A percentile compares a stretch with the other conserved stretches of the same genome.
Conservation (phyloP, 2,329 filamentous ascomycete genomes). For the Ambrosiella cleistominuta region DNA sequence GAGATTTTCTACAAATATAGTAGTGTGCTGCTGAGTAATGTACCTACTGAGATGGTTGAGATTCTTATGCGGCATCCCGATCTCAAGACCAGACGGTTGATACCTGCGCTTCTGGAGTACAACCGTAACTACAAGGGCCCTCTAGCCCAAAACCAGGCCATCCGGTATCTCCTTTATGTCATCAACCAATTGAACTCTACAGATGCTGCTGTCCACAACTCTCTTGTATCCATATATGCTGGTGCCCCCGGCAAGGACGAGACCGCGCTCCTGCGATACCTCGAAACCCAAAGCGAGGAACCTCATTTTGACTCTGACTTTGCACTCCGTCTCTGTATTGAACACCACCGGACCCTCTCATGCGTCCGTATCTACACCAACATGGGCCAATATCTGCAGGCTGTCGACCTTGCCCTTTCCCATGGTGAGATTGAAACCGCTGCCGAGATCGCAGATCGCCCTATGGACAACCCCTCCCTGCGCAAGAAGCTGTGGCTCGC, state of each 20-base stretch:
- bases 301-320: constrained; percentile 90
- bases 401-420: constrained; percentile 79
- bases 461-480: constrained; percentile 58
- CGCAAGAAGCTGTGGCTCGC: constrained; percentile 92
- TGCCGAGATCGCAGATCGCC: constrained; percentile 70
- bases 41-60: constrained; percentile 73
- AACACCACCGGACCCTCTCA: constrained; percentile 79
- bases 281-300: constrained; percentile 76
- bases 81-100: constrained; percentile 70
- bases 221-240: constrained; percentile 87
- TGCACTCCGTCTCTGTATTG: constrained; percentile 84
- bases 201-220: constrained; percentile 86
- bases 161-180: constrained; percentile 83
- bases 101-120: constrained; percentile 86
- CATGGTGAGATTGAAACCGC: constrained; percentile 83
- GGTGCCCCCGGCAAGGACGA: constrained; percentile 72
- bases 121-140: constrained; percentile 58
- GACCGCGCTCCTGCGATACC: constrained; percentile 67
- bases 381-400: constrained; percentile 88
- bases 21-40: constrained; percentile 87
- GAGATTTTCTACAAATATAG: constrained; percentile 95
- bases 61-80: constrained; percentile 84
- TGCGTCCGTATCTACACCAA: constrained; percentile 95
- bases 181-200: constrained; percentile 71
- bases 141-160: constrained; percentile 66